These are phyloP conservation scores for Candida labiduridarum DNA, from an alignment of 1,139 yeast genomes.

Conservation along the genomic window DNA sequence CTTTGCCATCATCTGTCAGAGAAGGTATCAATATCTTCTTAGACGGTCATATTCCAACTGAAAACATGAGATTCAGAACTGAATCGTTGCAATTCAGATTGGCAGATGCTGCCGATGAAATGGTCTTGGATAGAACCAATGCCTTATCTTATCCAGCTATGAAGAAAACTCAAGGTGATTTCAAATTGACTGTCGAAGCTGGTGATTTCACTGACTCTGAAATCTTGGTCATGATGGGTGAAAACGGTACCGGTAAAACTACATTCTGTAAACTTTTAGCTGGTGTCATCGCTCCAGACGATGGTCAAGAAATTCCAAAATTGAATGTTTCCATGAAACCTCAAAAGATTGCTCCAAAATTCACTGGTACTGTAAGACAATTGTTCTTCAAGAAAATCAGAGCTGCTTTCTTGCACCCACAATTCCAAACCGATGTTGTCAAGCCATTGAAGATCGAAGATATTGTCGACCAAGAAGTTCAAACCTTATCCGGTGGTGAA, in stretches of 20 bases:
- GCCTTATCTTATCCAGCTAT: slow-evolving; percentile 77
- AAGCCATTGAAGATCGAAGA: slow-evolving; percentile 93
- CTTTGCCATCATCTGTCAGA: slow-evolving; percentile 93
- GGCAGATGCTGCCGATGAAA: slow-evolving; percentile 85
- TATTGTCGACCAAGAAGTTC: slow-evolving; percentile 96
- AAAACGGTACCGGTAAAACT: slow-evolving; percentile 99
- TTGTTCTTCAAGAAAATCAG: slow-evolving; percentile 94
- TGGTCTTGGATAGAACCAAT: slow-evolving; percentile 76
- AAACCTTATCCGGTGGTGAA: slow-evolving; percentile 98
- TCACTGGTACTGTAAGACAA: slow-evolving; percentile 98
- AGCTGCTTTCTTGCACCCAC: slow-evolving; percentile 92
- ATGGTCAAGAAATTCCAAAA: slow-evolving; percentile 76
- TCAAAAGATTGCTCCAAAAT: slow-evolving; percentile 97
- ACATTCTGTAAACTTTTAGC: slow-evolving; percentile 94
- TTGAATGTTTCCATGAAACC: slow-evolving; percentile 97
- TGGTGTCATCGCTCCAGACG: slow-evolving; percentile 87
- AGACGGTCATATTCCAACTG: slow-evolving; percentile 97
- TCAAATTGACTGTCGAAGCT: slow-evolving; percentile 73
- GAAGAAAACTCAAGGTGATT: slow-evolving; percentile 94
- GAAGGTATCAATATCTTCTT: slow-evolving; percentile 98
- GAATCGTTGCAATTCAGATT: slow-evolving; percentile 93
- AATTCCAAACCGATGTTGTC: slow-evolving; percentile 96
- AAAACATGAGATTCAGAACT: slow-evolving; percentile 93
- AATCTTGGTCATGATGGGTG: slow-evolving; percentile 99
- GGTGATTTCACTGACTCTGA: slow-evolving; percentile 97